Base-by-base conservation (phyloP, 345 rosid genomes). In the Cochlearia excelsa region DNA sequence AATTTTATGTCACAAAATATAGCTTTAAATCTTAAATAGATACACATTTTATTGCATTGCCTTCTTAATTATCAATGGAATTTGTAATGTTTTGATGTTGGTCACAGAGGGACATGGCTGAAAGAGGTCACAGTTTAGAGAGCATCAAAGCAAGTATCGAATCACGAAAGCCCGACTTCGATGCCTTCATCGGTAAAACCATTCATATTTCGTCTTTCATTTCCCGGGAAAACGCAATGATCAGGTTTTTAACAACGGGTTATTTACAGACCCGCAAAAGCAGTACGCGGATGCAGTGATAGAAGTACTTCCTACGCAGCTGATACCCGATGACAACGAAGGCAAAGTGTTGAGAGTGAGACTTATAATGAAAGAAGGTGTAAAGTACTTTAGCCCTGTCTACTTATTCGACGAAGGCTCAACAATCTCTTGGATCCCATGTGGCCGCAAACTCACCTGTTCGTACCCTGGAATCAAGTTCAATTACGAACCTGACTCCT, bases 391-490 rank as follows among this genome's bases (percentile, higher is more conserved):
- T 75, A 93, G 73, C 70, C 97, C 99, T 0, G 95, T 93, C 38
- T 89, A 93, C 72, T 78, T 93, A 45, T 93, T 93, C 26, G 99
- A 93, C 53, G 99, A 93, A 78, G 99, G 99, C 41, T 93, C 97
- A 29, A 68, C 97, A 45, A 68, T 93, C 35, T 79, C 84, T 3
- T 93, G 97, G 99, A 87, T 93, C 5, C 99, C 99, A 1, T 93
- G 99, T 7, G 99, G 99, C 28, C 85, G 99, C 61, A 92, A 88
- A 70, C 99, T 92, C 54, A 83, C 94, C 10, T 92, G 99, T 75
- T 86, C 93, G 27, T 92, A 92, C 81, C 98, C 98, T 5, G 98
- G 98, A 54, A 92, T 92, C 82, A 92, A 92, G 72, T 92, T 92
- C 73, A 31, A 65, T 52, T 84, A 92, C 40, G 84, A 81, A 35